phyloP scores from a whole-genome alignment of 805 yeast genomes.

The Lipomyces orientalis region DNA sequence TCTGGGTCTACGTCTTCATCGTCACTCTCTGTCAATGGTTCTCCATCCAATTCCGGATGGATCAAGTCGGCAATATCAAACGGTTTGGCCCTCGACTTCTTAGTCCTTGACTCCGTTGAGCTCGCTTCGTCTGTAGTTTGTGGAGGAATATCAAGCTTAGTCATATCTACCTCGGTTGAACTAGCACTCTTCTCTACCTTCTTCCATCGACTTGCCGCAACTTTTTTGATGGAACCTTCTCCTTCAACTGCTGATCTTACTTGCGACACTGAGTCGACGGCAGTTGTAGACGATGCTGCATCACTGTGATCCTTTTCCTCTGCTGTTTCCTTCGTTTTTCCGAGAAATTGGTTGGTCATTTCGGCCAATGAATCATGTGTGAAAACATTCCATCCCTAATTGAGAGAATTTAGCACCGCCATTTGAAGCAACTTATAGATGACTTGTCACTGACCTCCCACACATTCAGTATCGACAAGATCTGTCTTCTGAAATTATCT shows the following conservation, averaged over 20 bases:
- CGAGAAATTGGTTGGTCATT: conserved; percentile 25
- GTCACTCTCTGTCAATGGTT: conserved; percentile 35
- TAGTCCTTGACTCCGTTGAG: not conserved
- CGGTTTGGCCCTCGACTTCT: not conserved
- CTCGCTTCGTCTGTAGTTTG: not conserved
- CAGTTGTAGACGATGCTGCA: not conserved
- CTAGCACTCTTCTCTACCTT: conserved; percentile 15
- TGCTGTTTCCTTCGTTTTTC: conserved; percentile 11
- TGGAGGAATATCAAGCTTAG: not conserved
- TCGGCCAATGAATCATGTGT: conserved; percentile 23
- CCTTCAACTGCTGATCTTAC: not conserved
- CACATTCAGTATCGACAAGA: conserved; percentile 26
- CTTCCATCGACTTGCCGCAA: conserved; percentile 25
- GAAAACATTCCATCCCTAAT: conserved; percentile 38
- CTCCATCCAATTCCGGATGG: conserved; percentile 35
- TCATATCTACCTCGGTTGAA: not conserved
- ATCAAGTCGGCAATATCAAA: conserved; percentile 22
- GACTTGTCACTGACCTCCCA: conserved; percentile 33
- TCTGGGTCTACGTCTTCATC: conserved; percentile 9
- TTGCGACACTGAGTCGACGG: not conserved
- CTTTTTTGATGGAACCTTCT: not conserved
- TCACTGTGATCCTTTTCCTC: not conserved
- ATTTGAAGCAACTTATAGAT: not conserved
- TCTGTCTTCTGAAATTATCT: conserved; percentile 35
- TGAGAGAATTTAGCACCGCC: not conserved